Base-by-base conservation (phyloP, 192 early-diverging fungal species). In the Rhizophagus sp. region DNA sequence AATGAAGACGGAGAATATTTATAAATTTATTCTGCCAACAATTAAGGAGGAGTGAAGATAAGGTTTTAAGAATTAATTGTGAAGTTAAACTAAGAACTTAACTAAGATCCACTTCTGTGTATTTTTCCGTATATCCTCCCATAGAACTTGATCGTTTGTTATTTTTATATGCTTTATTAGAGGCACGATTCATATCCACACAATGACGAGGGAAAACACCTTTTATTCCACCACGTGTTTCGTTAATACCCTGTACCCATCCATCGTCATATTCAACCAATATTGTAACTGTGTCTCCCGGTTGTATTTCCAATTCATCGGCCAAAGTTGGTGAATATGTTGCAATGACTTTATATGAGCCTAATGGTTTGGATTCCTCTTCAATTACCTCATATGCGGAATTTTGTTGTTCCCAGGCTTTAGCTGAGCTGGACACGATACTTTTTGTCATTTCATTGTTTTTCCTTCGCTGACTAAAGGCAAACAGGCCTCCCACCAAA, bases 171-270 rank as follows among this genome's bases (percentile, higher is more conserved):
- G 25, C 27, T 8, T 27, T 8, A 25, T 10, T 8, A 47, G 25
- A 44, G 10, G 41, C 9, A 44, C 10, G 41, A 44, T 81, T 81
- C 80, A 84, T 81, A 30, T 88, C 85, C 15, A 89, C 80, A 73
- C 88, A 89, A 63, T 88, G 86, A 62, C 84, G 80, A 17, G 90
- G 90, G 85, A 91, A 89, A 5, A 89, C 88, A 65, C 90, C 90
- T 67, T 85, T 80, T 33, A 75, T 69, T 47, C 84, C 82, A 3
- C 81, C 84, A 15, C 83, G 84, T n/a, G 87, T 81, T 57, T 87
- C 78, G 72, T 91, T 91, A 24, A 87, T 72, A 39, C 87, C 90
- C 62, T 84, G 82, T 74, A 86, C 87, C 90, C 90, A 91, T 12
- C 90, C 90, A 82, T 91, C 90, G 77, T 91, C 90, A 67, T 87